Evolutionary conservation across 2,329 filamentous ascomycete species (phyloP), one percentile per base, ranked within the genome.

Genomic region (Cladophialophora yegresii): DNA sequence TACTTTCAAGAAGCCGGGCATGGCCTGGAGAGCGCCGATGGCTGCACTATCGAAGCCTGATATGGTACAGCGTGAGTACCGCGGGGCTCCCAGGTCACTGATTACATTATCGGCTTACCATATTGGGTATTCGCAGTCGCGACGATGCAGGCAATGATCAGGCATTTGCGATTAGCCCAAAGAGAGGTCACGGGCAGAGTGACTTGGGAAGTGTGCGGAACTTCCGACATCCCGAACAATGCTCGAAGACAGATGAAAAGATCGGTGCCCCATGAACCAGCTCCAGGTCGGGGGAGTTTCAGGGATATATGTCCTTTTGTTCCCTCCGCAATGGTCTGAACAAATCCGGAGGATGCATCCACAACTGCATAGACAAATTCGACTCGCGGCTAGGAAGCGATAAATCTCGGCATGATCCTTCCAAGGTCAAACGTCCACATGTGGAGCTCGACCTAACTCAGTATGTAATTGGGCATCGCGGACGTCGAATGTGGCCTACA

Each of bases 31-130:
- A 13, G 45, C 57, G 10, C 50, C 50, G 16, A 61, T 47, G 26
- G 58, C 50, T 2, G 49, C 58, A 22, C 33, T 54, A 36, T 61
- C 58, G 58, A 61, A 54, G 56, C 53, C 54, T 68, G 22, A 57
- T 58, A 30, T 62, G 22, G 6, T 9, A 30, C 16, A 16, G 9
- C 23, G 40, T 58, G 22, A 58, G 55, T 23, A 16, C 10, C 16
- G 40, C 30, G 43, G 26, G 22, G 28, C 55, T 22, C 16, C 55
- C 12, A 50, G 8, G 13, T 30, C 16, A 43, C 13, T 12, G n/a
- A 4, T 23, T 5, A 49, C 10, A 8, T 4, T 16, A 16, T 23
- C 23, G 12, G 45, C 55, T 58, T 32, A 58, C 55, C 57, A 59
- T 59, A 59, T 49, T 59, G 45, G 20, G 47, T 51, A 30, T 50